These are phyloP conservation scores for Phyllosticta citribraziliensis DNA, from an alignment of 2,329 filamentous ascomycete species.

Conservation along the genomic window DNA sequence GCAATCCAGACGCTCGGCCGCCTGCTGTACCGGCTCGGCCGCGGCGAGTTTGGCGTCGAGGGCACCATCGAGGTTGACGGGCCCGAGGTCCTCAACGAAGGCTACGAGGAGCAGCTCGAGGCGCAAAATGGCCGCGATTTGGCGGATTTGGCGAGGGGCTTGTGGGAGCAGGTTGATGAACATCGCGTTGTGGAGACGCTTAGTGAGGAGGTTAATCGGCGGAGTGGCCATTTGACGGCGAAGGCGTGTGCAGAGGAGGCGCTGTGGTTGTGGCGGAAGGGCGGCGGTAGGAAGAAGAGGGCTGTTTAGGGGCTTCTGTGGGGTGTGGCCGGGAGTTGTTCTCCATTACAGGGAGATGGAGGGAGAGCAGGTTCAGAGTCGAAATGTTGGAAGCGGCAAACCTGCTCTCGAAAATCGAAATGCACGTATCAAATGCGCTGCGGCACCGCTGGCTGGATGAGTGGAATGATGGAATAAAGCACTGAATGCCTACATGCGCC, in stretches of 20 bases:
- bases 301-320: slow-evolving; percentile 22
- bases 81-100: slow-evolving; percentile 32
- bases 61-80: slow-evolving; percentile 31
- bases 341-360: no score
- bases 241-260: slow-evolving; percentile 81
- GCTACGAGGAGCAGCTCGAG: slow-evolving; percentile 34
- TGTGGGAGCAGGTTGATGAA: slow-evolving; percentile 75
- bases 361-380: no score
- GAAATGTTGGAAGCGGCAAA: no score
- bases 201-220: slow-evolving; percentile 60
- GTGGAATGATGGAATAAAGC: no score
- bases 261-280: slow-evolving; percentile 76
- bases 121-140: slow-evolving; percentile 32
- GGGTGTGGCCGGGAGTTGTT: neutral
- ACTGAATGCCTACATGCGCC: no score
- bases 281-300: slow-evolving; percentile 52
- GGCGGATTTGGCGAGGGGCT: slow-evolving; percentile 52
- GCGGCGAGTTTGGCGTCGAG: slow-evolving; percentile 56
- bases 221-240: slow-evolving; percentile 66
- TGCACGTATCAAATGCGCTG: no score
- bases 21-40: slow-evolving; percentile 72
- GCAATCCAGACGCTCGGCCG: slow-evolving; percentile 86
- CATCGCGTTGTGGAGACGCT: slow-evolving; percentile 69
- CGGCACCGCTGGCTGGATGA: no score
- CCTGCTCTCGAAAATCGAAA: no score